A percentile compares a stretch with the other conserved stretches of the same genome.
Evolutionary conservation across 805 yeast genomes (phyloP).

Genomic region (Hanseniaspora occidentalis): DNA sequence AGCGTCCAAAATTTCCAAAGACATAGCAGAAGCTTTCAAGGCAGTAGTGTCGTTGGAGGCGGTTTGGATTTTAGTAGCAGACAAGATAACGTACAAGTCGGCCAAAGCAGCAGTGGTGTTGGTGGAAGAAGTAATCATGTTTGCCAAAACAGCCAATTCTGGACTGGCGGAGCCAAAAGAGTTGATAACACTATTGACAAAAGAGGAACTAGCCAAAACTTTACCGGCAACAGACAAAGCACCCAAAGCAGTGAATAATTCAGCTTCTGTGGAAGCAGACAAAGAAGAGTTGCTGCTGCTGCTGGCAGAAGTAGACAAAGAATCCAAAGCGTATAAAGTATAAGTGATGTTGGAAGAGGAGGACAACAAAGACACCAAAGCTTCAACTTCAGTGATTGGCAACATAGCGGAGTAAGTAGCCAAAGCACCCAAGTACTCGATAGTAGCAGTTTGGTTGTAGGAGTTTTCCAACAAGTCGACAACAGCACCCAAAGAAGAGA

Average conservation of each 20-base stretch:
- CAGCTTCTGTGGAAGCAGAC: constrained; percentile 9
- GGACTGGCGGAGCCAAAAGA: constrained; percentile 3
- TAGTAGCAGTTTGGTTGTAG: constrained; percentile 11
- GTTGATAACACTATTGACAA: too few species aligned
- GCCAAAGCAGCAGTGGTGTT: constrained; percentile 16
- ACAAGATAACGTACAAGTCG: constrained; percentile 14
- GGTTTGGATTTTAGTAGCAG: constrained; percentile 13
- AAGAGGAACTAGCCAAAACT: constrained; percentile 2
- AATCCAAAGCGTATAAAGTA: constrained; percentile 2
- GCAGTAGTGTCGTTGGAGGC: constrained; percentile 11
- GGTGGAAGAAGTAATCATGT: constrained; percentile 2
- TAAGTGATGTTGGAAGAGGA: constrained; percentile 1
- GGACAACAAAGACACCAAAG: constrained; percentile 5
- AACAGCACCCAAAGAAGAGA: constrained; percentile 10
- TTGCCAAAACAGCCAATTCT: too few species aligned
- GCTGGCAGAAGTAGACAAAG: constrained; percentile 2
- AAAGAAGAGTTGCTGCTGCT: constrained; percentile 6
- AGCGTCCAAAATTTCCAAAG: constrained; percentile 14
- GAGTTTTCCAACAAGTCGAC: constrained; percentile 10
- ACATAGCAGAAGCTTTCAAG: constrained; percentile 10
- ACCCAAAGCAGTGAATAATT: constrained; percentile 3
- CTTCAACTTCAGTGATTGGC: constrained; percentile 5
- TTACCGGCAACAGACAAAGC: too few species aligned
- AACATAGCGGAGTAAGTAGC: constrained; percentile 9
- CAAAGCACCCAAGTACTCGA: constrained; percentile 14